These are phyloP conservation scores for Saturnispora ahearnii DNA, from an alignment of 805 yeast genomes.

Conservation along the genomic window DNA sequence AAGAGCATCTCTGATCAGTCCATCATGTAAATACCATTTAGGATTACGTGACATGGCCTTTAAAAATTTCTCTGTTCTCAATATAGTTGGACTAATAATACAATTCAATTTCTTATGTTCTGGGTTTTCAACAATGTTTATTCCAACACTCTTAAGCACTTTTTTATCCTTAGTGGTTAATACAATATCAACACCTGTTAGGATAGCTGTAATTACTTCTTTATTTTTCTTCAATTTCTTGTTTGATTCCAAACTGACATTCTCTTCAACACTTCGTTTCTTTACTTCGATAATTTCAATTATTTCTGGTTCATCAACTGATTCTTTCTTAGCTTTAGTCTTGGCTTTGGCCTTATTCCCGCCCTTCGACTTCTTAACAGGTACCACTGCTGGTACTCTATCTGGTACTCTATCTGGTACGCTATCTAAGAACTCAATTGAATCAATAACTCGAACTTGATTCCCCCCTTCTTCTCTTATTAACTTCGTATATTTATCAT, in stretches of 20 bases:
- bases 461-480: constrained; percentile 26
- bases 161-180: constrained; percentile 36
- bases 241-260: background rate
- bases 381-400: background rate
- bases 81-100: constrained; percentile 71
- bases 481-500: constrained; percentile 39
- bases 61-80: constrained; percentile 82
- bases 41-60: constrained; percentile 53
- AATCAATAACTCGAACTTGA: constrained; percentile 42
- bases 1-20: constrained; percentile 40
- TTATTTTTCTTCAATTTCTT: background rate
- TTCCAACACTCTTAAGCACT: constrained; percentile 45
- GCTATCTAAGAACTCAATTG: constrained; percentile 1
- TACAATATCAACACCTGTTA: constrained; percentile 57
- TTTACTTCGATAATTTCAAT: background rate
- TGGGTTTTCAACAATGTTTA: constrained; percentile 35
- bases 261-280: background rate
- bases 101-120: constrained; percentile 34
- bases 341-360: too few relatives aligned
- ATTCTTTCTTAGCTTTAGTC: background rate
- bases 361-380: background rate
- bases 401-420: background rate
- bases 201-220: constrained; percentile 34
- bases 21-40: constrained; percentile 45
- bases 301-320: background rate